These are phyloP conservation scores for Mollisia scopiformis DNA, from an alignment of 2,329 filamentous ascomycete species.

Conservation along the genomic window DNA sequence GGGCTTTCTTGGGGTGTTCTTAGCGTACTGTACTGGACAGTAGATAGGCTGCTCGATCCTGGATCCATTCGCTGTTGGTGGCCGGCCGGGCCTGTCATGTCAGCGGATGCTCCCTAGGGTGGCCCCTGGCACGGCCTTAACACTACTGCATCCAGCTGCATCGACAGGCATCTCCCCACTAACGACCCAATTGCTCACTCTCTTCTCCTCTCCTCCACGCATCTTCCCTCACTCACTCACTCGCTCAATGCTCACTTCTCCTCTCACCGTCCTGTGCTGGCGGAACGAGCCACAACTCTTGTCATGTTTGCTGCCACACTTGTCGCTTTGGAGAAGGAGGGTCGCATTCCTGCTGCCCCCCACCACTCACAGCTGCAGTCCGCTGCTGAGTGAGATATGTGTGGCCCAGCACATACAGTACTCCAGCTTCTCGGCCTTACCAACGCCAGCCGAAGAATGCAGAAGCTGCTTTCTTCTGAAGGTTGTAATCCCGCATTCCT, in stretches of 20 bases:
- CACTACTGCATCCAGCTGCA: neutral
- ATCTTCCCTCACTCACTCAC: constrained; percentile 4
- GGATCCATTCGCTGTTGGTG: too few species aligned
- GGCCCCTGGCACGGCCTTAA: neutral
- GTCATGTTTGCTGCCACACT: neutral
- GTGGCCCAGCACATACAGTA: neutral
- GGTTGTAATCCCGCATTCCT: constrained; percentile 7
- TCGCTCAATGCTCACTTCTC: neutral
- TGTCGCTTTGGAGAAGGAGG: neutral
- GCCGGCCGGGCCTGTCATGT: neutral
- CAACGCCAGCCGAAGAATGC: constrained; percentile 7
- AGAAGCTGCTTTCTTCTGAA: neutral
- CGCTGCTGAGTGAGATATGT: neutral
- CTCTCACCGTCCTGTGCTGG: constrained; percentile 1
- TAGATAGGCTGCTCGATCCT: too few species aligned
- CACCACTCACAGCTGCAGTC: too few species aligned
- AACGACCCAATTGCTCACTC: too few species aligned
- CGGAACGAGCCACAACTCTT: neutral
- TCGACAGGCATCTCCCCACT: neutral
- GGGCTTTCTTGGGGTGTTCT: too few species aligned
- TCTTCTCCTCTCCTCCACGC: too few species aligned
- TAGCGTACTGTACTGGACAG: too few species aligned
- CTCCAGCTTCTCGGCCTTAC: constrained; percentile 3
- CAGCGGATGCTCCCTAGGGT: neutral
- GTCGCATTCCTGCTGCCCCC: constrained; percentile 6